These are phyloP conservation scores for Immersiella caudata DNA, from an alignment of 495 filamentous ascomycete genomes.

Conservation along the genomic window DNA sequence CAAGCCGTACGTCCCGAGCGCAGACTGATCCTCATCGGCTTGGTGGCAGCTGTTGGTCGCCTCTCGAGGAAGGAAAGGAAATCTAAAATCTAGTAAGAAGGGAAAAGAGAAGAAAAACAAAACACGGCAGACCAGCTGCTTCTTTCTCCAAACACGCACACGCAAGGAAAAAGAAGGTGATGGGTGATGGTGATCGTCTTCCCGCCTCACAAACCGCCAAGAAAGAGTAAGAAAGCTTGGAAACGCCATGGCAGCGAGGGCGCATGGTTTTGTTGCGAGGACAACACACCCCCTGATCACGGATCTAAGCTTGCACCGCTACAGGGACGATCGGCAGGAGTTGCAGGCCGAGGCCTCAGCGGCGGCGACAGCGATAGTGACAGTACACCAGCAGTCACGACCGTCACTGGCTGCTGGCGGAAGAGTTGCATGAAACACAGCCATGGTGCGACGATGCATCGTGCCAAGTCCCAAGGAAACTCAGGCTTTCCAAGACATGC, in stretches of 20 bases:
- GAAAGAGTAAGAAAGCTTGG: not conserved
- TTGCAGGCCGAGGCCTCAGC: conserved; percentile 4
- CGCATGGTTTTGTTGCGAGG: conserved; percentile 15
- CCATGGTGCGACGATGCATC: conserved; percentile 13
- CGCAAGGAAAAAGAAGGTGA: conserved; percentile 12
- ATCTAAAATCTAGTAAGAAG: not conserved
- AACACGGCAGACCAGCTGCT: conserved; percentile 20
- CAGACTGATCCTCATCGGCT: conserved; percentile 1
- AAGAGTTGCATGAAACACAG: conserved; percentile 14
- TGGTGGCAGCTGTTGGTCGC: not conserved
- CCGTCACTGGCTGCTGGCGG: not conserved
- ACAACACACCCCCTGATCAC: not conserved
- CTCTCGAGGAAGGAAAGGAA: not conserved
- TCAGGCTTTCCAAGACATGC: not conserved
- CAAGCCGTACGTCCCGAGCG: not conserved
- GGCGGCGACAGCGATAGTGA: not conserved
- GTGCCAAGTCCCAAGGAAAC: conserved; percentile 3
- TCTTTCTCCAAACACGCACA: conserved; percentile 12
- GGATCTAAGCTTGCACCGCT: not conserved
- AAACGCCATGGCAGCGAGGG: conserved; percentile 6
- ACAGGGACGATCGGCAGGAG: conserved; percentile 14
- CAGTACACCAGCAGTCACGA: not conserved
- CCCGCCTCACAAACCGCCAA: conserved; percentile 10
- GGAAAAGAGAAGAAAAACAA: not conserved
- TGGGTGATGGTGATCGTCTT: conserved; percentile 10